Evolutionary conservation across 805 yeast genomes (phyloP), one percentile per base, ranked within the genome.

Genomic region (Teunomyces panamensis): DNA sequence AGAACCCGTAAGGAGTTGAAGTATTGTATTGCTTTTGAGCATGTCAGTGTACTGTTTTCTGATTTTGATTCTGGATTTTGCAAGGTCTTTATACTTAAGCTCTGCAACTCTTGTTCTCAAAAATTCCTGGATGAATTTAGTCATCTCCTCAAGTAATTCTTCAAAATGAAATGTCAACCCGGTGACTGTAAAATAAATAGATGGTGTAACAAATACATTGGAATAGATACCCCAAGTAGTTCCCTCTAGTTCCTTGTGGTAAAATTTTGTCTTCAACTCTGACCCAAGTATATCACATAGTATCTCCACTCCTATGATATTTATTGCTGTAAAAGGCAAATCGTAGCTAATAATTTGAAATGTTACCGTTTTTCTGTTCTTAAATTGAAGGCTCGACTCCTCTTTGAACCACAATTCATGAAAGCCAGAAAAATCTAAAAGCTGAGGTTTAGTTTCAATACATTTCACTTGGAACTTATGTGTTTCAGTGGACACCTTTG

Each of bases 141-240:
- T 46, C 0, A 83, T 60, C 0, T 55, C 47, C 4, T 54, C 46
- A 3, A 80, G 46, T 2, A 81, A 60, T 3, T 50, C 49, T 2
- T 50, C 44, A 4, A 78, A 63, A 1, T 79, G 76, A 27, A 63
- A 62, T 0, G 60, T 55, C n/a, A 77, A 75, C 0, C 94, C 92
- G 26, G 77, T 65, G 0, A 82, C 59, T 3, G 75, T 76, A n/a
- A 85, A 55, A 0, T 75, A 62, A 5, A 86, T 57, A 5, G 84
- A 77, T 0, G 75, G 72, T 44, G 75, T 80, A 4, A 87, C 84
- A 52, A 77, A 78, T 10, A 69, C 50, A 3, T 84, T 79, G 0
- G 89, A 78, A 32, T 63, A 67, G 0, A 85, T 50, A 14, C 79
- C 82, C 79, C 85, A 85, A 0, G 77, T 59, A 55, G 74, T 83